Evolutionary conservation across 176 grass and related monocot genomes (phyloP), one percentile per base, ranked within the genome.

Genomic region (Eremochloa ophiuroides): DNA sequence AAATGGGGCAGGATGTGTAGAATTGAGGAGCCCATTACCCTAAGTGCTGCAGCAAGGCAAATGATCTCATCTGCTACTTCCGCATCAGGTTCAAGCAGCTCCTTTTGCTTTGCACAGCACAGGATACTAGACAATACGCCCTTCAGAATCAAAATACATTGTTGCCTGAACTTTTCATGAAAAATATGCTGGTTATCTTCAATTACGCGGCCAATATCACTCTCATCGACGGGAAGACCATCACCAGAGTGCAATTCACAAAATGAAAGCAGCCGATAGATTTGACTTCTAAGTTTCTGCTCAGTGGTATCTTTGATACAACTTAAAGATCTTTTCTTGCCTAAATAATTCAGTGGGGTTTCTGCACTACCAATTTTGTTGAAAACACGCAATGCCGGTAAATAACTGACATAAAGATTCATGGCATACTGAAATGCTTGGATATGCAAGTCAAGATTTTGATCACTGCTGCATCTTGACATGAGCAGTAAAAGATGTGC

Each of bases 41-140:
- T 80, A 71, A 87, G 50, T 56, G 79, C 76, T 25, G 80, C 84
- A 84, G 84, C 76, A 76, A 91, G 62, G 76, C 65, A 87, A 72
- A 87, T 68, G 34, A 91, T 64, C 63, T 76, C 88, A 67, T 80
- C 75, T 74, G 84, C 71, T 29, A 84, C 38, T 58, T 43, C 10
- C 77, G 28, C 35, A 73, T 72, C 73, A 3, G 59, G 55, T 82
- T 42, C 47, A 47, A 33, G 13, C 39, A 67, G 68, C 16, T 53
- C 53, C 33, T 79, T 42, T 62, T 76, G 44, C 75, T 75, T 86
- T 70, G 43, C 62, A 73, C n/a, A 46, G 74, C 0, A 3, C 31
- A 92, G 22, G 75, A 66, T 60, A 25, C 46, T 71, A 63, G 69
- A 83, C 37, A 88, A 27, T 66, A 92, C 64, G 7, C 14, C 39